A percentile compares a stretch with the other conserved stretches of the same genome.
Evolutionary conservation across 495 filamentous ascomycete species (phyloP).

Genomic region (Paragyromitra xinjiangensis): DNA sequence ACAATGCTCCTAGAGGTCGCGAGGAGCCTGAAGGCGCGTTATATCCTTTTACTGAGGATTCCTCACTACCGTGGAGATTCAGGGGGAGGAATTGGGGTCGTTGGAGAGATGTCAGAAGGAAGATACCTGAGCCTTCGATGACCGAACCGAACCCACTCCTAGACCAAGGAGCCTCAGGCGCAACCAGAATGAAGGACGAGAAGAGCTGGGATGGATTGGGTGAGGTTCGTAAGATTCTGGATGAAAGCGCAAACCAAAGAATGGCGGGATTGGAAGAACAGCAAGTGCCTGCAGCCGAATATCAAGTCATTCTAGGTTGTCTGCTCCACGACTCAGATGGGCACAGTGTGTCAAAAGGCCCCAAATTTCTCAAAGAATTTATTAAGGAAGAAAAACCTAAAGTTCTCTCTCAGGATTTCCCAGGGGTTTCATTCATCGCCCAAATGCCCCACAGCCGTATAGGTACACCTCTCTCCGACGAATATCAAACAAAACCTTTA

Average conservation of each 20-base stretch:
- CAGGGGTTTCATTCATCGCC: constrained; percentile 46
- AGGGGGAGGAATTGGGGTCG: constrained; percentile 53
- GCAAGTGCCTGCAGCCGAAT: constrained; percentile 18
- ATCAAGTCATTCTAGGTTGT: constrained; percentile 46
- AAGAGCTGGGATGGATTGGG: background rate
- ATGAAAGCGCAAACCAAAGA: constrained; percentile 20
- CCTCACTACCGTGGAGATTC: constrained; percentile 52
- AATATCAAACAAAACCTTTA: constrained; percentile 2
- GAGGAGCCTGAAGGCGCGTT: constrained; percentile 38
- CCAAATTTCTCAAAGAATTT: constrained; percentile 28
- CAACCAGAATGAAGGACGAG: constrained; percentile 15
- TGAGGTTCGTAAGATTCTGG: constrained; percentile 35
- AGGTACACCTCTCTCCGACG: background rate
- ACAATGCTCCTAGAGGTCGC: constrained; percentile 24
- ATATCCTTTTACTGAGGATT: constrained; percentile 45
- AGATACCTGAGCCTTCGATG: background rate
- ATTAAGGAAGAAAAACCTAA: constrained; percentile 40
- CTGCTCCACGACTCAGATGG: constrained; percentile 48
- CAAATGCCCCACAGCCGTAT: constrained; percentile 14
- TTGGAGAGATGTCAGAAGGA: constrained; percentile 51
- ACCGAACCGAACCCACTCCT: background rate
- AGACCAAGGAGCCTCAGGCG: background rate
- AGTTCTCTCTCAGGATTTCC: constrained; percentile 53
- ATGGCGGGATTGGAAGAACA: constrained; percentile 10
- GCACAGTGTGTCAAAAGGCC: background rate